Conservation (phyloP, 1,139 yeast species). For the Insectozyma bohioensis region DNA sequence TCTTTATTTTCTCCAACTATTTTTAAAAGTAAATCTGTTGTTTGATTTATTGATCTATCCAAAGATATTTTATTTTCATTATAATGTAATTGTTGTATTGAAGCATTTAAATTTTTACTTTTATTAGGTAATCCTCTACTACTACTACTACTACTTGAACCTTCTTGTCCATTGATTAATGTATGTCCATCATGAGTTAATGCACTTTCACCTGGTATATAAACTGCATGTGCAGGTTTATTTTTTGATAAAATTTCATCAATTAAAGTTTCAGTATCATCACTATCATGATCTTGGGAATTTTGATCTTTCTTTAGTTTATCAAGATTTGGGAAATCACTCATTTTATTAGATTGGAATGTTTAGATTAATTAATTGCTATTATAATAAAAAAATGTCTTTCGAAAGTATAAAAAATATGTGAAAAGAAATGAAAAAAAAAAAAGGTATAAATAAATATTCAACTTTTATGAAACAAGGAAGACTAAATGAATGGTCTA, state of each 20-base stretch:
- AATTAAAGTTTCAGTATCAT: slow-evolving; percentile 18
- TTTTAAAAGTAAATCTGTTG: slow-evolving; percentile 53
- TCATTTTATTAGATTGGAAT: slow-evolving; percentile 4
- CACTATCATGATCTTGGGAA: slow-evolving; percentile 13
- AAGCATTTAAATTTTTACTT: slow-evolving; percentile 32
- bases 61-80: slow-evolving; percentile 64
- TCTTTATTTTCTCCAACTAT: slow-evolving; percentile 54
- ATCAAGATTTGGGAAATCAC: slow-evolving; percentile 7
- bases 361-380: neutral
- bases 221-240: slow-evolving; percentile 31
- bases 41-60: slow-evolving; percentile 60
- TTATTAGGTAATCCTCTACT: slow-evolving; percentile 4
- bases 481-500: too few relatives aligned
- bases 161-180: slow-evolving; percentile 26
- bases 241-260: slow-evolving; percentile 11
- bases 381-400: neutral
- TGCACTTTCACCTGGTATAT: slow-evolving; percentile 31
- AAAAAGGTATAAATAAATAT: too few relatives aligned
- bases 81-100: slow-evolving; percentile 66
- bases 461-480: too few relatives aligned
- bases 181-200: slow-evolving; percentile 27
- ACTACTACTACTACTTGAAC: slow-evolving; percentile 6
- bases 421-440: neutral
- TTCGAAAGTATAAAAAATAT: too few relatives aligned
- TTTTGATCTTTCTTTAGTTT: neutral